Evolutionary conservation across 805 yeast species (phyloP), one percentile per base, ranked within the genome.

Genomic region (Metschnikowia anglica): DNA sequence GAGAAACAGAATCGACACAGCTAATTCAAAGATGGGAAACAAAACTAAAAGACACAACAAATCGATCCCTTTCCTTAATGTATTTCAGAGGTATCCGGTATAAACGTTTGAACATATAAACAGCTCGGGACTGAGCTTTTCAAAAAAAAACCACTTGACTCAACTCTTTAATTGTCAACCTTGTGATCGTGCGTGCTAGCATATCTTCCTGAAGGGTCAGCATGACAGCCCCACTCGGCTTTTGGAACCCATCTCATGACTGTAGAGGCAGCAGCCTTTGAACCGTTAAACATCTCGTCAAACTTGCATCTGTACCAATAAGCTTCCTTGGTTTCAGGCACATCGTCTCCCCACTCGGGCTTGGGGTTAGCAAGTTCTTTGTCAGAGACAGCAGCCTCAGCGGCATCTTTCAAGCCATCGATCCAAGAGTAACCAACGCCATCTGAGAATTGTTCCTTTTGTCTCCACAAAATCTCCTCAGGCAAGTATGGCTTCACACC

Each of bases 341-440:
- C 72, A 65, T 93, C 99, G 49, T 61, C 70, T 47, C 98, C 98
- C 99, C 99, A 93, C 62, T 88, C 88, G 17, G 96, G 81, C 74
- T 88, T 90, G 58, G 97, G 97, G 63, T 76, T 74, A 52, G 87
- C 88, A 54, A 93, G 78, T 72, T 88, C 83, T 73, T 90, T 99
- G 63, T 93, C 99, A 33, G 89, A 65, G 49, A 93, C 85, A 43
- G 79, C 77, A 56, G 76, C 77, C 69, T 89, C 95, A 48, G 99
- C 98, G 39, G 93, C 79, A 54, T 93, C 99, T 78, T 93, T 93
- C 64, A 93, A 80, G 43, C 95, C 89, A 67, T 93, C 99, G 61
- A 93, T 93, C 99, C 99, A 93, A 11, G 97, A 88, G 79, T 93
- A 93, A 52, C 99, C 99, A 47, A 93, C 99, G 71, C 99, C 99